Evolutionary conservation across 2,329 filamentous ascomycete species (phyloP), one percentile per base, ranked within the genome.

Genomic region (Trichoderma endophyticum): DNA sequence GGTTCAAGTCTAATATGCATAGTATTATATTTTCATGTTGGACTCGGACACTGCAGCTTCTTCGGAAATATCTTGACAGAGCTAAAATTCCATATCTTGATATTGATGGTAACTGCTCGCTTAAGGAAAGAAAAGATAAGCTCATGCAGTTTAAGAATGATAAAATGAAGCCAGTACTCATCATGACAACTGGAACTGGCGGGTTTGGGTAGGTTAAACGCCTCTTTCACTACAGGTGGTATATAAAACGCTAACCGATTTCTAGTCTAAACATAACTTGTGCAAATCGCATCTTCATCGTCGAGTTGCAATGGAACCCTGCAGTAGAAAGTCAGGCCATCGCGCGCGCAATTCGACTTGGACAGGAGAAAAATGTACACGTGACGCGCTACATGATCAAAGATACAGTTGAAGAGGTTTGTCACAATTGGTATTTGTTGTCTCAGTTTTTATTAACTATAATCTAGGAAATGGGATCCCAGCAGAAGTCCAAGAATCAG

Each of bases 251-350:
- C 26, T 69, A 28, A 69, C n/a, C 5, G 12, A 21, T 2, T 26
- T 14, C 48, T 5, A 84, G 85, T 11, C 72, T 88, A 0, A 87
- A 87, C n/a, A 78, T 88, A 3, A 82, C 84, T 0, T 80, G 80
- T 0, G 86, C 86, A 0, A 86, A 83, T 57, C 80, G 83, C 0
- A 82, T 88, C 0, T 86, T 85, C 71, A 83, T 88, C 3, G 77
- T 88, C 0, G 87, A 88, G 64, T 82, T 85, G 0, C 87, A 88
- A 30, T 88, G 86, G 86, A 88, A 88, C 51, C 86, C 86, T 0
- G 83, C 81, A 2, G 82, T 86, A 0, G 87, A 88, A 71, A 82
- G 82, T 14, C 86, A 89, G 70, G 87, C 86, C 0, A 83, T 88
- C 14, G 85, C 81, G 0, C 79, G 86, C 12, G 85, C 84, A 0